A percentile compares a stretch with the other conserved stretches of the same genome.
These are phyloP conservation scores for Pyricularia grisea DNA, from an alignment of 2,329 filamentous ascomycete species.

Conservation along the genomic window DNA sequence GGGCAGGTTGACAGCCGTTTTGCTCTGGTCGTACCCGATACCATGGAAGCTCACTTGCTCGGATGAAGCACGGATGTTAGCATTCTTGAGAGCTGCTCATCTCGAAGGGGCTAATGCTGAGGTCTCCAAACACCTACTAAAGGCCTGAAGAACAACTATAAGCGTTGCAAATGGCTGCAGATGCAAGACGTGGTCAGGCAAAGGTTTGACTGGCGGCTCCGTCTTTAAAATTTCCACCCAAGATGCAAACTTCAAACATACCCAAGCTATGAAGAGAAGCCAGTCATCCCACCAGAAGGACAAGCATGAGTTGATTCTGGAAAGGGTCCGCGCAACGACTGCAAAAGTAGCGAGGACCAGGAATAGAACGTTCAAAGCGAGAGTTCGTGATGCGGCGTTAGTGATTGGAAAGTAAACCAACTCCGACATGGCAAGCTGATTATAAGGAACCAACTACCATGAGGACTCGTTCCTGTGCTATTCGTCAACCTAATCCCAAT, in stretches of 20 bases:
- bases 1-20: neutral
- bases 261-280: neutral
- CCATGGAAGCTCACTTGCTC: neutral
- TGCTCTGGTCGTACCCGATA: neutral
- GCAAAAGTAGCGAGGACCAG: neutral
- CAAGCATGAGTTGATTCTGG: neutral
- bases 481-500: neutral
- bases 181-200: neutral
- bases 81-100: neutral
- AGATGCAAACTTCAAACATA: neutral
- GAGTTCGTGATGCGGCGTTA: neutral
- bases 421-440: neutral
- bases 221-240: neutral
- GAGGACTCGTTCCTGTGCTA: neutral
- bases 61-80: neutral
- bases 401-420: neutral
- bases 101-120: neutral
- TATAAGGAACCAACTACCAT: too few relatives aligned
- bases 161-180: neutral
- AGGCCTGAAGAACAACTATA: neutral
- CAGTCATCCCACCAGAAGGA: neutral
- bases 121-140: neutral
- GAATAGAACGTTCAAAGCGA: neutral
- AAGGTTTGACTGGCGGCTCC: neutral
- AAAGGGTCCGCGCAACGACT: neutral